Conservation (phyloP, 2,329 filamentous ascomycete genomes). For the Sporothrix protearum region DNA sequence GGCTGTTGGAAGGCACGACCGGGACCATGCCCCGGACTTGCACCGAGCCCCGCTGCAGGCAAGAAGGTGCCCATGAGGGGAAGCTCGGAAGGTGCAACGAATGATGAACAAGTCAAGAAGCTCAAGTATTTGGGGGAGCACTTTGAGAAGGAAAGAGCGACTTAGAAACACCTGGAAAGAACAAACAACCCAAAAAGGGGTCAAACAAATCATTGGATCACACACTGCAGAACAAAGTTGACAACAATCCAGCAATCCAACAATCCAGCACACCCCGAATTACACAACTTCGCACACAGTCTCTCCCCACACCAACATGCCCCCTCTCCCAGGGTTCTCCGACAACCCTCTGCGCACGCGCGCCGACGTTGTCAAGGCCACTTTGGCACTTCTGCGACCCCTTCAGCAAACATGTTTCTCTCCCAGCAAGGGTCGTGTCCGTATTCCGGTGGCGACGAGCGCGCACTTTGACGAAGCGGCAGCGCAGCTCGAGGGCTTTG, state of each 20-base stretch:
- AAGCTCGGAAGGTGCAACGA: background rate
- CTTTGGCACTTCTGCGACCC: conserved; percentile 37
- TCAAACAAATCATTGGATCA: background rate
- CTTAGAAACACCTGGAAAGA: background rate
- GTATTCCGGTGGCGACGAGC: conserved; percentile 38
- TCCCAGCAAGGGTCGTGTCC: conserved; percentile 36
- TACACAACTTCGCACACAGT: background rate
- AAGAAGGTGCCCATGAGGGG: background rate
- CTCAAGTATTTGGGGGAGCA: background rate
- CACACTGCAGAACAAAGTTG: background rate
- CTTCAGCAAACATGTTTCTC: conserved; percentile 37
- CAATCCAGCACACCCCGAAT: no score
- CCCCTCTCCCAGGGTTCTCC: conserved; percentile 40
- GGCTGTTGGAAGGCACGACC: background rate
- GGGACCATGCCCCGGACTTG: background rate
- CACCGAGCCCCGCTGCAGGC: conserved; percentile 17
- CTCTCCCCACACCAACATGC: conserved; percentile 30
- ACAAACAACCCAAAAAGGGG: background rate
- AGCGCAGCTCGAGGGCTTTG: conserved; percentile 47
- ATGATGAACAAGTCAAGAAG: background rate
- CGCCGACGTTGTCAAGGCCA: conserved; percentile 37
- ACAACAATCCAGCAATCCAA: background rate
- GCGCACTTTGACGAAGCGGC: conserved; percentile 45
- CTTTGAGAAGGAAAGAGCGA: background rate
- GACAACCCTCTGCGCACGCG: conserved; percentile 40